These are phyloP conservation scores for Leptographium radiaticola DNA, from an alignment of 2,329 filamentous ascomycete species.

Conservation along the genomic window DNA sequence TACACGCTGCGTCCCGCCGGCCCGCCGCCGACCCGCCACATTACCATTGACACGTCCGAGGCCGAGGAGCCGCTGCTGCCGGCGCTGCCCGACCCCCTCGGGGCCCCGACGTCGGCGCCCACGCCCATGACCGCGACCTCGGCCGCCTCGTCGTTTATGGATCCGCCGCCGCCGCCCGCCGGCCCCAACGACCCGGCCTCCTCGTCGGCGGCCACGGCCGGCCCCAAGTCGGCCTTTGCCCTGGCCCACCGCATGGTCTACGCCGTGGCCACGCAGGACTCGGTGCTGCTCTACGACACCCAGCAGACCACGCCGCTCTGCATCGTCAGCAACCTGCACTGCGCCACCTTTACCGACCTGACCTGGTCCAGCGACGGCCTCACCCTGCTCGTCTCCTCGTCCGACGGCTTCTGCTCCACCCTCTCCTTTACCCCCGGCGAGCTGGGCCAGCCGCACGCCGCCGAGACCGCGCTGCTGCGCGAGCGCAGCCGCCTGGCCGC, in stretches of 20 bases:
- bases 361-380: slow-evolving; percentile 47
- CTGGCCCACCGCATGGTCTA: slow-evolving; percentile 91
- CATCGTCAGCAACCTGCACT: slow-evolving; percentile 92
- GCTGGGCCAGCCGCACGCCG: slow-evolving; percentile 68
- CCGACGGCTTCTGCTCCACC: slow-evolving; percentile 92
- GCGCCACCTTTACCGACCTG: slow-evolving; percentile 92
- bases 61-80: slow-evolving; percentile 76
- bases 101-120: slow-evolving; percentile 41
- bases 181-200: slow-evolving; percentile 37
- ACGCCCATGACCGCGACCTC: slow-evolving; percentile 49
- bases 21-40: slow-evolving; percentile 62
- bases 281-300: slow-evolving; percentile 89
- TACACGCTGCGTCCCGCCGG: slow-evolving; percentile 62
- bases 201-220: slow-evolving; percentile 37
- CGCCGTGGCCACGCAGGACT: slow-evolving; percentile 92
- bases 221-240: slow-evolving; percentile 61
- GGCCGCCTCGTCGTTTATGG: slow-evolving; percentile 24
- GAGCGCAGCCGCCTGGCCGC: neutral
- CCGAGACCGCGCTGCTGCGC: slow-evolving; percentile 39
- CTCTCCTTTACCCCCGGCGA: slow-evolving; percentile 76
- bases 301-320: slow-evolving; percentile 91
- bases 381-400: slow-evolving; percentile 43
- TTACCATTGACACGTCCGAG: slow-evolving; percentile 89
- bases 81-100: slow-evolving; percentile 70
- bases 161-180: slow-evolving; percentile 25